Evolutionary conservation across 345 rosid genomes (phyloP).

Genomic region (Salix suchowensis): DNA sequence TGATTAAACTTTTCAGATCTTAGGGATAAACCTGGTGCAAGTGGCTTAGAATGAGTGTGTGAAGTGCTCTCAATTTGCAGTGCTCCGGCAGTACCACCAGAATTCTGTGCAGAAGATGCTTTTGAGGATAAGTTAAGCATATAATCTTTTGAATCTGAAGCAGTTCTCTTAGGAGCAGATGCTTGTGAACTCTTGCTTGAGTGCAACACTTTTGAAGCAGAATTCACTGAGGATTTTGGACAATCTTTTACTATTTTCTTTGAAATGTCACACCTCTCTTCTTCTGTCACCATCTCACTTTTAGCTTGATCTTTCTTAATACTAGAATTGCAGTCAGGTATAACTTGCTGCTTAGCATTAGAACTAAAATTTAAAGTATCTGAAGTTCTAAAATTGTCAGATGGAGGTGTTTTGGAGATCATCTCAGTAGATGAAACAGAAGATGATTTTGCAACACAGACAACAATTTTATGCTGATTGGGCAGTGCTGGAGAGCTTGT

Average conservation of each 20-base stretch:
- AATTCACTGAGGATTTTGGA: conserved; percentile 32
- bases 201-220: conserved; percentile 39
- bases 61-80: conserved; percentile 36
- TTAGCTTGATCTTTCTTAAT: conserved; percentile 44
- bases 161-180: conserved; percentile 44
- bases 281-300: conserved; percentile 38
- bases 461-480: conserved; percentile 37
- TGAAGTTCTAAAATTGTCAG: conserved; percentile 38
- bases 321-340: conserved; percentile 30
- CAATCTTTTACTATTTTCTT: conserved; percentile 46
- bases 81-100: conserved; percentile 43
- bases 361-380: conserved; percentile 40
- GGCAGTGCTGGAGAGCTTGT: conserved; percentile 29
- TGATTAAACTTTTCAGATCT: conserved; percentile 65
- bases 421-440: conserved; percentile 30
- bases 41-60: conserved; percentile 36
- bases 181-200: conserved; percentile 54
- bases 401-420: conserved; percentile 35
- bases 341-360: conserved; percentile 33
- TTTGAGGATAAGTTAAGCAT: conserved; percentile 40
- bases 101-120: conserved; percentile 43
- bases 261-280: conserved; percentile 35
- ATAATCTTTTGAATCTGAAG: conserved; percentile 51
- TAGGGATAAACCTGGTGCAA: conserved; percentile 40
- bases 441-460: conserved; percentile 45